Base-by-base conservation (phyloP, 2,329 filamentous ascomycete genomes). In the Berkeleyomyces rouxiae region DNA sequence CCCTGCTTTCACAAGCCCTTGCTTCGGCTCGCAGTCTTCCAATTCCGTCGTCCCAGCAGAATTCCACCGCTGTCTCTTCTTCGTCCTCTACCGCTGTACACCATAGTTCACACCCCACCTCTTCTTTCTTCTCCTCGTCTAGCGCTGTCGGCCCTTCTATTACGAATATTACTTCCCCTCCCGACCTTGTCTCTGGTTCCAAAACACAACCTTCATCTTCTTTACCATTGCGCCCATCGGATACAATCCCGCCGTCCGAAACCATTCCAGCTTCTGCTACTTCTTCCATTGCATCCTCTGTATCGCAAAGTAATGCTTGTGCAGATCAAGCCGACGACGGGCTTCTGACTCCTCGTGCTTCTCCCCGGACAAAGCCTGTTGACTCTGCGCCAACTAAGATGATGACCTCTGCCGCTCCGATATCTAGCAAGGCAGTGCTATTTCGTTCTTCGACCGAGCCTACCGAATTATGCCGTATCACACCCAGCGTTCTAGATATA, bases 1-100 rank as follows among this genome's bases (percentile, higher is more conserved):
- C 80, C 64, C 71, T 82, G 68, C 75, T 82, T 72, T 77, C 78
- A 65, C 78, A 82, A 72, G 79, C 80, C 70, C 74, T 82, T 70
- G 79, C 79, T 70, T 80, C 79, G 72, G 80, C 79, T 69, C 78
- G 80, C 69, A 79, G 79, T 69, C 80, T 81, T 65, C 60, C 58
- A 64, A 66, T 69, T 69, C 37, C 66, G 67, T 61, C 69, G 64
- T 61, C 65, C 64, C n/a, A 61, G 40, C 47, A 57, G 13, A 62
- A 57, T 62, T 43, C 51, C n/a, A 31, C 37, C 42, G 23, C 58
- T 37, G 37, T n/a, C 43, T 44, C 42, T 43, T 37, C 61, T 47
- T 61, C 58, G 31, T 57, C 62, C 33, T 60, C 61, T 61, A 60
- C 61, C 44, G 59, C 62, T 39, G 47, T 49, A 11, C 59, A 53